These are phyloP conservation scores for Blepharisma japonicum DNA, from an alignment of 73 alveolate genomes.

Conservation along the genomic window DNA sequence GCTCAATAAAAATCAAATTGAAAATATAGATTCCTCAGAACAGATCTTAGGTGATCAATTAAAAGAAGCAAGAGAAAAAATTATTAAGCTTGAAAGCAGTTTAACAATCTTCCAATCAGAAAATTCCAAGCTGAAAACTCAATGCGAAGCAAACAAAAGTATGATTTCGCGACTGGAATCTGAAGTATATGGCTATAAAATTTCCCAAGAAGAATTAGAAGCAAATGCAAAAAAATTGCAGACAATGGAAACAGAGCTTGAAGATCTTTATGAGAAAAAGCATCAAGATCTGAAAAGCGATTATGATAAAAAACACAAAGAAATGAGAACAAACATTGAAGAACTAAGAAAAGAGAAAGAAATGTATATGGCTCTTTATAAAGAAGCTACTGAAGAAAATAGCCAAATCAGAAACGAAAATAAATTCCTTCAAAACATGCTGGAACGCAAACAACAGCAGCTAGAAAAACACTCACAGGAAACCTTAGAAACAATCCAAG, in stretches of 20 bases:
- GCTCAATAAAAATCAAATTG: neutral
- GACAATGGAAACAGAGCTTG: constrained; percentile 20
- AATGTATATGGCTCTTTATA: neutral
- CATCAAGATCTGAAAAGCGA: neutral
- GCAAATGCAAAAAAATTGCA: neutral
- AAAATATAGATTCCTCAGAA: neutral
- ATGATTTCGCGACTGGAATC: neutral
- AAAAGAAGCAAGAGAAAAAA: neutral
- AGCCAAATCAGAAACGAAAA: constrained; percentile 4
- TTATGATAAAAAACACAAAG: constrained; percentile 14
- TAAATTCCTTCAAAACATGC: constrained; percentile 16
- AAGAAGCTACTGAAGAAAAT: constrained; percentile 10
- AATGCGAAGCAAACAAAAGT: neutral
- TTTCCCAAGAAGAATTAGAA: neutral
- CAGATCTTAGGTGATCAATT: neutral
- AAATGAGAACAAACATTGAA: neutral
- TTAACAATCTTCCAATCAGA: constrained; percentile 15
- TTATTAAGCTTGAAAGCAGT: neutral
- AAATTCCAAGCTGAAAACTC: neutral
- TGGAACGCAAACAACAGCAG: constrained; percentile 8
- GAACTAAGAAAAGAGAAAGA: neutral
- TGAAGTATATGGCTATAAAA: neutral
- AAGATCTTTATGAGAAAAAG: constrained; percentile 22
- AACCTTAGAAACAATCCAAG: neutral
- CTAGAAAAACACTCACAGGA: constrained; percentile 28